Conservation (phyloP, 768 basidiomycete genomes). For the Austroboletus eburneus region DNA sequence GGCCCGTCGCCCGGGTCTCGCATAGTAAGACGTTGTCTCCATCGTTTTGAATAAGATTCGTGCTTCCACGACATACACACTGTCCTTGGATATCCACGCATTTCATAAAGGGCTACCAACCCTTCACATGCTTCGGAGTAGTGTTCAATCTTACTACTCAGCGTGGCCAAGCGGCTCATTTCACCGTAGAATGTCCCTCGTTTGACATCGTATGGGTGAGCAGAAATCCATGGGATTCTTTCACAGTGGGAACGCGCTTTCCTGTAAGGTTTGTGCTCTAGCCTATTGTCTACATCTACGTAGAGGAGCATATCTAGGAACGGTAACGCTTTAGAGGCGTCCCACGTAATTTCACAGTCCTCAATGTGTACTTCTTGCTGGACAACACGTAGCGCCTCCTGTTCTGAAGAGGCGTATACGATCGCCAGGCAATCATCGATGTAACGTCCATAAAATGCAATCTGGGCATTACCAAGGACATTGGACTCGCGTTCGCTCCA, state of each 20-base stretch:
- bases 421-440: constrained; percentile 4
- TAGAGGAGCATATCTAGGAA: constrained; percentile 7
- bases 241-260: background rate
- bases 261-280: background rate
- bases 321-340: rapidly evolving
- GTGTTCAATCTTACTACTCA: background rate
- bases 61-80: no score
- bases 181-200: constrained; percentile 5
- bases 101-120: background rate
- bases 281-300: rapidly evolving
- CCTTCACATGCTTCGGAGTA: background rate
- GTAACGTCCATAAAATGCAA: constrained; percentile 1
- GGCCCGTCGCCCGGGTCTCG: no score
- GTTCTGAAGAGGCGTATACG: background rate
- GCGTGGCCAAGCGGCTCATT: background rate
- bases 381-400: background rate
- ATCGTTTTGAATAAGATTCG: no score
- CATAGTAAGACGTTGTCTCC: no score
- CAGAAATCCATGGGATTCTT: constrained; percentile 8
- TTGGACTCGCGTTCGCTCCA: background rate
- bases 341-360: background rate
- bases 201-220: constrained; percentile 4
- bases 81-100: background rate
- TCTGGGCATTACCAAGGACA: background rate
- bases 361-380: background rate